Evolutionary conservation across 2,329 filamentous ascomycete species (phyloP).

Genomic region (Fusarium equiseti): DNA sequence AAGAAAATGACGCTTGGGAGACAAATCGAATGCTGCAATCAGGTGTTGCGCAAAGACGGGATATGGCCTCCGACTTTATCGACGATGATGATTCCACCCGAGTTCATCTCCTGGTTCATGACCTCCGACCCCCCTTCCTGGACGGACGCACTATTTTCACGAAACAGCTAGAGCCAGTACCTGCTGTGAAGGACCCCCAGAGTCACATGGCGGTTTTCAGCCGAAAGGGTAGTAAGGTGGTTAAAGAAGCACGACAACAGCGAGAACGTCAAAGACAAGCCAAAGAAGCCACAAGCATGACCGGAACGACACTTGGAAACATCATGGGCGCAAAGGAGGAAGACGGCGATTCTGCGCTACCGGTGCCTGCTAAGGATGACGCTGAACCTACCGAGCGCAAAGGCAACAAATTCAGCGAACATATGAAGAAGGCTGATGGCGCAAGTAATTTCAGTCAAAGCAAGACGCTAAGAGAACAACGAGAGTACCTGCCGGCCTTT

Average conservation of each 20-base stretch:
- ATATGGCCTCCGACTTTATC: conserved; percentile 80
- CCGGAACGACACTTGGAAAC: conserved; percentile 92
- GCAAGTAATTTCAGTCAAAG: conserved; percentile 93
- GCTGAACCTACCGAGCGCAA: conserved; percentile 62
- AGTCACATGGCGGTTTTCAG: conserved; percentile 99
- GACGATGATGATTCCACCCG: conserved; percentile 91
- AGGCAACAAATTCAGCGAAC: conserved; percentile 84
- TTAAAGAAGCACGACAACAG: conserved; percentile 90
- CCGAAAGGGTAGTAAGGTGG: conserved; percentile 92
- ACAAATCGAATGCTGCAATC: conserved; percentile 98
- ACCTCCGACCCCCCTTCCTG: conserved; percentile 92
- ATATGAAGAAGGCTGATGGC: conserved; percentile 87
- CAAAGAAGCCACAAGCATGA: conserved; percentile 92
- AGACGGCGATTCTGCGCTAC: conserved; percentile 88
- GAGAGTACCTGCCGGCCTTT: conserved; percentile 94
- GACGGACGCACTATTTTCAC: conserved; percentile 97
- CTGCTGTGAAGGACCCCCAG: conserved; percentile 90
- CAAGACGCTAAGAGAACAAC: conserved; percentile 90
- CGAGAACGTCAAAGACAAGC: conserved; percentile 94
- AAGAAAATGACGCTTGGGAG: conserved; percentile 98
- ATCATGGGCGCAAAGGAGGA: conserved; percentile 96
- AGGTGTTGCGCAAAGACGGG: conserved; percentile 89
- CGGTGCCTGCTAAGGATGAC: conserved; percentile 79
- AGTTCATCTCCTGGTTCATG: conserved; percentile 91
- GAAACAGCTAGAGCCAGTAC: conserved; percentile 94